A percentile compares a stretch with the other conserved stretches of the same genome.
These are phyloP conservation scores for Chlorella sp. DNA, from an alignment of 139 green algal species.

Conservation along the genomic window DNA sequence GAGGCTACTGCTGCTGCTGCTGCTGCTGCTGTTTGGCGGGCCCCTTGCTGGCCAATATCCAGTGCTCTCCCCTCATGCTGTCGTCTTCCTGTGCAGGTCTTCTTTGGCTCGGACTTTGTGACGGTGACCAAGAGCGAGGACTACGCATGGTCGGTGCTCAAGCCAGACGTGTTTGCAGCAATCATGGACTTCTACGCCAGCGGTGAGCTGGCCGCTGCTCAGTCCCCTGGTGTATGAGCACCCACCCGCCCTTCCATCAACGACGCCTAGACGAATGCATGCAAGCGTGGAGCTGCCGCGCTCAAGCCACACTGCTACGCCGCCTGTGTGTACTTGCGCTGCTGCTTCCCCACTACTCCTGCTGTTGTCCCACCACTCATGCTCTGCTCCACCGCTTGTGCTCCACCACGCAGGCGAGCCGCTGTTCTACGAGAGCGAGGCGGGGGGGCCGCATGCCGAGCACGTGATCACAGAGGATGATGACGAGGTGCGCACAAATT, in stretches of 20 bases:
- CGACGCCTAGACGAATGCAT: too few species aligned
- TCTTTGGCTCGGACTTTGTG: slow-evolving; percentile 98
- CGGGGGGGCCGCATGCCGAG: neutral
- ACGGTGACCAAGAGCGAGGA: slow-evolving; percentile 95
- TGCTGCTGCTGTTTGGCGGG: too few species aligned
- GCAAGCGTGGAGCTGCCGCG: too few species aligned
- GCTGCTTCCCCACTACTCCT: too few species aligned
- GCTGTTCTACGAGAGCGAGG: slow-evolving; percentile 37
- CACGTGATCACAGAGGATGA: slow-evolving; percentile 39
- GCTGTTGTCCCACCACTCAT: too few species aligned
- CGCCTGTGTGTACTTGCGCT: too few species aligned
- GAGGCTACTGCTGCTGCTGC: neutral
- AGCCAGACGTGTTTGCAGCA: slow-evolving; percentile 95
- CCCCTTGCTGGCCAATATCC: too few species aligned
- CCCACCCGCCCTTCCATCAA: too few species aligned
- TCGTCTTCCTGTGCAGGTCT: slow-evolving; percentile 48
- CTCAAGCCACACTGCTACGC: too few species aligned
- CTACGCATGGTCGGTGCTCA: slow-evolving; percentile 84
- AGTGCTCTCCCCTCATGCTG: too few species aligned
- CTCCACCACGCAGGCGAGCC: slow-evolving; percentile 14
- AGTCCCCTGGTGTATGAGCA: too few species aligned
- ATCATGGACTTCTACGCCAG: slow-evolving; percentile 96
- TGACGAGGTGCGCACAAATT: slow-evolving; percentile 30
- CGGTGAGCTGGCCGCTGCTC: slow-evolving; percentile 28
- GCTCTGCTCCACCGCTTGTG: too few species aligned